A percentile compares a stretch with the other conserved stretches of the same genome.
Evolutionary conservation across 208 protist genomes (phyloP).

Genomic region (Balamuthia mandrillaris): DNA sequence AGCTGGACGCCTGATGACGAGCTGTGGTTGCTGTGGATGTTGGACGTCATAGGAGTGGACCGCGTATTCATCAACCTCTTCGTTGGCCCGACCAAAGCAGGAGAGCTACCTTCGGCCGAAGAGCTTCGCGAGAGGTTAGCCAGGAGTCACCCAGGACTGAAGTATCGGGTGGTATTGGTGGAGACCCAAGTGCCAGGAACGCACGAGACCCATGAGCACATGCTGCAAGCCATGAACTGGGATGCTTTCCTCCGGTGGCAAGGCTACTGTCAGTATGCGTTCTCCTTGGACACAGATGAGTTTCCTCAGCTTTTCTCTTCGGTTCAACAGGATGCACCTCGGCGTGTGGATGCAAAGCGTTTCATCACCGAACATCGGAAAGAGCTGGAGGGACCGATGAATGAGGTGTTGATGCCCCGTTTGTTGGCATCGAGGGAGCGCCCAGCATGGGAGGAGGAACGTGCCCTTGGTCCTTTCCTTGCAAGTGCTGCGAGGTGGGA

Average conservation of each 20-base stretch:
- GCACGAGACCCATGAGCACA: neutral
- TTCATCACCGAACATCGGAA: too few species aligned
- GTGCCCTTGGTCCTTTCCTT: too few species aligned
- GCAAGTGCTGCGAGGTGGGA: too few species aligned
- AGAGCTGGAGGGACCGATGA: too few species aligned
- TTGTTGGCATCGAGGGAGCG: too few species aligned
- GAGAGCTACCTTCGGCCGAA: neutral
- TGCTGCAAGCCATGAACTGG: neutral
- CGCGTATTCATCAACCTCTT: neutral
- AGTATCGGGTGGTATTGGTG: neutral
- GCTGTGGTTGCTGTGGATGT: slow-evolving; percentile 8
- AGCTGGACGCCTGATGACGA: neutral
- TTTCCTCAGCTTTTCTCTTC: neutral
- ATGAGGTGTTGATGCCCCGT: too few species aligned
- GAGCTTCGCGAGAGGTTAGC: too few species aligned
- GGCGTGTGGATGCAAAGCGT: neutral
- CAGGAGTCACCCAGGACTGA: neutral
- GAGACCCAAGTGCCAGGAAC: neutral
- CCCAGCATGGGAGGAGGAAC: too few species aligned
- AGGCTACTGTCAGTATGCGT: neutral
- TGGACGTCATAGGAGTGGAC: neutral
- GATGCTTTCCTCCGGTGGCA: neutral
- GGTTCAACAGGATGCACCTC: neutral
- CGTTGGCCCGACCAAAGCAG: neutral
- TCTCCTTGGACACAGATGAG: neutral